These are phyloP conservation scores for Niveomyces coronatus DNA, from an alignment of 2,329 filamentous ascomycete genomes.

Conservation along the genomic window DNA sequence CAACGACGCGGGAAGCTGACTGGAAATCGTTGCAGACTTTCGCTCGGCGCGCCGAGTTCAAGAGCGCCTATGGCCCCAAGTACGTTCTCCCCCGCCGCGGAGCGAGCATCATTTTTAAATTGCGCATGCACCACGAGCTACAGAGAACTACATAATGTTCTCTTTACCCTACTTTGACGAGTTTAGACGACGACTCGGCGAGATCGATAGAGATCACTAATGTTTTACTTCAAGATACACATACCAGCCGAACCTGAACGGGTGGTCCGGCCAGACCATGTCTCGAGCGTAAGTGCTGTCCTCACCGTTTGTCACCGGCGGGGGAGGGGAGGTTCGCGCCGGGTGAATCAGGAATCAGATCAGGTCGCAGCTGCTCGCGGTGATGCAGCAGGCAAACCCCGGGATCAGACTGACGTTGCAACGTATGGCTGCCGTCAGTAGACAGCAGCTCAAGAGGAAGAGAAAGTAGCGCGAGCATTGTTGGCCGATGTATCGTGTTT, in stretches of 20 bases:
- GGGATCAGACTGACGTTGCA: background rate
- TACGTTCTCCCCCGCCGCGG: slow-evolving; percentile 27
- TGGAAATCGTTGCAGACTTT: slow-evolving; percentile 31
- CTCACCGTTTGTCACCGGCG: background rate
- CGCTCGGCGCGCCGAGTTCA: slow-evolving; percentile 39
- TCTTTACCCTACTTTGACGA: background rate
- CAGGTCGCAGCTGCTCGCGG: background rate
- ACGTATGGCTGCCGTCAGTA: background rate
- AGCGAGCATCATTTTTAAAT: background rate
- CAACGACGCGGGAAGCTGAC: no score
- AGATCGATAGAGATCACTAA: slow-evolving; percentile 19
- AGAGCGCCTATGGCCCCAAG: slow-evolving; percentile 57
- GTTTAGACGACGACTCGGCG: slow-evolving; percentile 4
- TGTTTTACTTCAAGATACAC: slow-evolving; percentile 39
- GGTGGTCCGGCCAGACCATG: slow-evolving; percentile 39
- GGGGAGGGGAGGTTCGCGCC: no score
- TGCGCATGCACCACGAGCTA: no score
- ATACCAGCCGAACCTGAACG: slow-evolving; percentile 44
- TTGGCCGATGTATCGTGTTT: no score
- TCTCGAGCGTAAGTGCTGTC: slow-evolving; percentile 43
- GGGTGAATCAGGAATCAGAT: background rate
- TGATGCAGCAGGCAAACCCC: no score
- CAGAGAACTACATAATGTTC: background rate
- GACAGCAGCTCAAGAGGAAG: no score
- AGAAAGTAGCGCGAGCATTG: no score